Evolutionary conservation across 2,329 filamentous ascomycete species (phyloP), one percentile per base, ranked within the genome.

Genomic region (Pyrenophora tritici-repentis): DNA sequence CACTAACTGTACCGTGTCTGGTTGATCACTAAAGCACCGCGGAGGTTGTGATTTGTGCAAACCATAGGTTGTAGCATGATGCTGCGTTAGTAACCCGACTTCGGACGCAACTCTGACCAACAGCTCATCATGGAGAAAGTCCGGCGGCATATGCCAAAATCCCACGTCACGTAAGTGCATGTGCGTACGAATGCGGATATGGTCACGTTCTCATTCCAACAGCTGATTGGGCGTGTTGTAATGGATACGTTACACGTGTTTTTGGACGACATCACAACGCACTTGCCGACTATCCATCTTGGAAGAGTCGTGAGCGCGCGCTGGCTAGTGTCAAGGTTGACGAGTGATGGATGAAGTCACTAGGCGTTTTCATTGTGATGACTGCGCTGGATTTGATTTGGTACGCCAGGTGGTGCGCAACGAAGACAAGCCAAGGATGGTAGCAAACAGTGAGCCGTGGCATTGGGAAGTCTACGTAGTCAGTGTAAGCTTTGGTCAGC

Each of bases 1-100:
- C 50, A 55, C 47, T 34, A n/a, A 44, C 22, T 47, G 14, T 44
- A 38, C 46, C 40, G 35, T 22, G 37, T 33, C 32, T 24, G 45
- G 49, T 37, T 20, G 22, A 22, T 48, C 9, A 32, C 41, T 31
- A 32, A 18, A 49, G 37, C 35, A 47, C 40, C 40, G 44, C 45
- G 41, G 40, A 55, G 37, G 34, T 35, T 52, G 22, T 53, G 22
- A 53, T 53, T 48, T 44, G 39, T 35, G 53, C 41, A 16, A 17
- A 43, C 12, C 14, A 20, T 24, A 34, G 14, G 36, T 40, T 17
- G 43, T 48, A 44, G 17, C 20, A 39, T 22, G 39, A 29, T 33
- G 36, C 17, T 36, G 36, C 32, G 35, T 46, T 39, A 52, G 39
- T 41, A 31, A 33, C 6, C 37, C n/a, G 24, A 34, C 18, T 20